Conservation (phyloP, 768 basidiomycete species). For the Podaxis pistillaris region DNA sequence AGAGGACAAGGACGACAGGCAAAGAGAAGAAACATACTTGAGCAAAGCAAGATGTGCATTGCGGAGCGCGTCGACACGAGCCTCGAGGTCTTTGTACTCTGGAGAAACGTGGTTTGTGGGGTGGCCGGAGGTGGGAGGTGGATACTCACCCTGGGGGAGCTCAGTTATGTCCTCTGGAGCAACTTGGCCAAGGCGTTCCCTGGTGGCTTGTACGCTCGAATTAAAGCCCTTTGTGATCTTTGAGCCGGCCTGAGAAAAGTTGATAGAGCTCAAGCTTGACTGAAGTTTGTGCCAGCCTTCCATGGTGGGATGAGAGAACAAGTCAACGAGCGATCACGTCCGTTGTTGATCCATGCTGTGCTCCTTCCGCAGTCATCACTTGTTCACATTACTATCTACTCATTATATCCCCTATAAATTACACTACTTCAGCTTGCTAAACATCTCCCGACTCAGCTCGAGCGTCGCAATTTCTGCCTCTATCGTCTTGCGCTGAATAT, state of each 20-base stretch:
- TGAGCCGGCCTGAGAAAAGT: conserved; percentile 72
- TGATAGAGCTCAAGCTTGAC: conserved; percentile 59
- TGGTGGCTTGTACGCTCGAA: conserved; percentile 82
- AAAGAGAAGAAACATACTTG: conserved; percentile 50
- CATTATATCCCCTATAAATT: neutral
- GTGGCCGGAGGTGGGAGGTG: neutral
- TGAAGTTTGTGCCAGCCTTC: conserved; percentile 70
- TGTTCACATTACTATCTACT: neutral
- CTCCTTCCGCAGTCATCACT: neutral
- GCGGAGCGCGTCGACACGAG: conserved; percentile 89
- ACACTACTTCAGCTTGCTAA: conserved; percentile 16
- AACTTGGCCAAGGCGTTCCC: conserved; percentile 85
- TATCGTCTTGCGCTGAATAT: conserved; percentile 10
- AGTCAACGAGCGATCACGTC: neutral
- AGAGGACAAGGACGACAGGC: neutral
- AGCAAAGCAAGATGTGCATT: conserved; percentile 72
- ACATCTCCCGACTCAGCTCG: conserved; percentile 15
- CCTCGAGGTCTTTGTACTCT: conserved; percentile 97
- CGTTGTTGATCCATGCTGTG: conserved; percentile 5
- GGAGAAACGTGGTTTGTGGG: conserved; percentile 13
- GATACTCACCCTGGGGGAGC: conserved; percentile 71
- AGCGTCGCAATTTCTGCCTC: conserved; percentile 17
- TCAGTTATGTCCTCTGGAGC: conserved; percentile 94
- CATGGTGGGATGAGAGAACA: conserved; percentile 33
- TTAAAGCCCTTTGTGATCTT: conserved; percentile 79